A percentile compares a stretch with the other conserved stretches of the same genome.
Conservation (phyloP, 768 basidiomycete genomes). For the Suillus subluteus region DNA sequence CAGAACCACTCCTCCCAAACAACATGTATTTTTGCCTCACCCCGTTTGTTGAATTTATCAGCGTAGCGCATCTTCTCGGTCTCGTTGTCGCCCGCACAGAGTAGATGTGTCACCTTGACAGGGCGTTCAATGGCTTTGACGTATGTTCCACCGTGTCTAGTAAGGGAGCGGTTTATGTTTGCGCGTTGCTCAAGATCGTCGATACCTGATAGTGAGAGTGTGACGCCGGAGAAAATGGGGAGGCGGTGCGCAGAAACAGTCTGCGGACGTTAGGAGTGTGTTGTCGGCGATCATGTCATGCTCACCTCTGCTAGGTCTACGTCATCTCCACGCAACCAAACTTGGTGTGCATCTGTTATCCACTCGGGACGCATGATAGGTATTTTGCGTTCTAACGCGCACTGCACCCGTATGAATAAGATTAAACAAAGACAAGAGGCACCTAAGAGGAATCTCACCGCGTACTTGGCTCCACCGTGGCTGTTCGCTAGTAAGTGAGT, state of each 20-base stretch:
- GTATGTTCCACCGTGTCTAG: constrained; percentile 65
- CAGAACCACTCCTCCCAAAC: constrained; percentile 98
- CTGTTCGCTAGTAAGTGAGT: constrained; percentile 84
- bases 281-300: no score
- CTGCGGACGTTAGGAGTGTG: constrained; percentile 38
- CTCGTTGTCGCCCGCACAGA: constrained; percentile 71
- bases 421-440: constrained; percentile 11
- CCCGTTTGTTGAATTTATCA: constrained; percentile 66
- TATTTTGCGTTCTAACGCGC: constrained; percentile 78
- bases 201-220: constrained; percentile 77
- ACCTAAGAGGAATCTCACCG: constrained; percentile 44
- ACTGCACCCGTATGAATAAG: constrained; percentile 46
- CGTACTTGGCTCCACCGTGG: constrained; percentile 87
- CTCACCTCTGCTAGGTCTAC: constrained; percentile 67
- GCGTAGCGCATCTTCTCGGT: constrained; percentile 82
- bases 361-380: constrained; percentile 81
- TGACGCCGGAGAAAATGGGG: constrained; percentile 70
- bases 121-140: constrained; percentile 78
- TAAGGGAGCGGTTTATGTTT: constrained; percentile 65
- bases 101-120: constrained; percentile 80
- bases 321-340: constrained; percentile 83
- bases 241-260: constrained; percentile 64
- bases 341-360: constrained; percentile 70
- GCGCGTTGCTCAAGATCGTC: constrained; percentile 61
- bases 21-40: constrained; percentile 74